Percentiles rank a stretch among this genome's conserved stretches.
These are phyloP conservation scores for Talaromyces sp. DNA, from an alignment of 2,329 filamentous ascomycete species.

Conservation along the genomic window DNA sequence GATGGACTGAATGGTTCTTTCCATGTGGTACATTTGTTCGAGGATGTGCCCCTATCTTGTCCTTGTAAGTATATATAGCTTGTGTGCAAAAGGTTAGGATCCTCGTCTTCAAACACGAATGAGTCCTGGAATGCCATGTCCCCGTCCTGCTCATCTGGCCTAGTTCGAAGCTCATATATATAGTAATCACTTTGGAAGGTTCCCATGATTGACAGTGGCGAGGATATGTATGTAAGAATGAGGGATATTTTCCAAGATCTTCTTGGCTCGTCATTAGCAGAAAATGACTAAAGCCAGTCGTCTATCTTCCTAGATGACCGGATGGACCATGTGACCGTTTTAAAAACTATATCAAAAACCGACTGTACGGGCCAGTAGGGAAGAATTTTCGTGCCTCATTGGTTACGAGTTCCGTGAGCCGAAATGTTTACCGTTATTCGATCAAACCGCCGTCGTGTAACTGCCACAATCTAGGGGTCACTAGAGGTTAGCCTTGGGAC, in stretches of 20 bases:
- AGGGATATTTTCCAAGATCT: neutral
- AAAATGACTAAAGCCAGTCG: neutral
- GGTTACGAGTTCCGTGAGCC: neutral
- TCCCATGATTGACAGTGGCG: neutral
- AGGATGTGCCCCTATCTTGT: neutral
- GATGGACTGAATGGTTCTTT: slow-evolving; percentile 53
- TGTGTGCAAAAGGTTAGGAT: neutral
- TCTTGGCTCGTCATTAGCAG: neutral
- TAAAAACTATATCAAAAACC: neutral
- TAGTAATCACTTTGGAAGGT: neutral
- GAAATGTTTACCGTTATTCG: neutral
- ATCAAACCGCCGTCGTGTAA: neutral
- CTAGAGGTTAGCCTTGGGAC: neutral
- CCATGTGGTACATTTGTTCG: slow-evolving; percentile 15
- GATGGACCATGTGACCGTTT: neutral
- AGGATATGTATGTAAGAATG: neutral
- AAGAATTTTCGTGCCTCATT: neutral
- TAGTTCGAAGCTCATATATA: neutral
- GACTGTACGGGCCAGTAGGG: neutral
- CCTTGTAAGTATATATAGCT: neutral
- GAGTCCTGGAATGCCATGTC: neutral
- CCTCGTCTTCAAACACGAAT: neutral
- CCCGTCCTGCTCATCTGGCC: neutral
- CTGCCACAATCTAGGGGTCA: neutral
- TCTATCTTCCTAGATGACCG: neutral